phyloP scores from a whole-genome alignment of 805 yeast genomes.

The Pichia eremophila region DNA sequence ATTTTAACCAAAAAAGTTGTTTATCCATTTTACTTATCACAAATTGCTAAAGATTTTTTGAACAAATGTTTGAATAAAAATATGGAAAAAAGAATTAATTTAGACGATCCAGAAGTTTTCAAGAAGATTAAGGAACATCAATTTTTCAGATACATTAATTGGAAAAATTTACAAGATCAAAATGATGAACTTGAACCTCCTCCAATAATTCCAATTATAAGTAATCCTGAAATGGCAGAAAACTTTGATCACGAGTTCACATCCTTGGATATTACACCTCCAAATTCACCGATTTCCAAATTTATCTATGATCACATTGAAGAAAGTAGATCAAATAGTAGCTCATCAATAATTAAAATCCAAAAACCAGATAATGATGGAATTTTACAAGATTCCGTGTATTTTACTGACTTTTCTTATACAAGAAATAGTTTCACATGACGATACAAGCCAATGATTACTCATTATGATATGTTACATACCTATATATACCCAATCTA shows the following conservation, averaged over 20 bases:
- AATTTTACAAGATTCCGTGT: constrained; percentile 23
- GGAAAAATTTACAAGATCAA: constrained; percentile 49
- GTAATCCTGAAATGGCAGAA: constrained; percentile 76
- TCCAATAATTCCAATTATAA: constrained; percentile 75
- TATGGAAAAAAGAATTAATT: constrained; percentile 54
- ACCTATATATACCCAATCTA: neutral
- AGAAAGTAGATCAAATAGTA: constrained; percentile 24
- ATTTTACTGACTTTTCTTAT: constrained; percentile 26
- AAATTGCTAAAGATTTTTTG: constrained; percentile 71
- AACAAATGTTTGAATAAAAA: constrained; percentile 58
- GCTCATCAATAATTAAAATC: constrained; percentile 25
- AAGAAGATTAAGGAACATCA: constrained; percentile 51
- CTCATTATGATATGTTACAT: too few species aligned
- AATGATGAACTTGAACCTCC: constrained; percentile 53
- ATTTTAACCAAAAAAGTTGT: constrained; percentile 57
- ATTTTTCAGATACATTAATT: constrained; percentile 68
- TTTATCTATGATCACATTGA: constrained; percentile 21
- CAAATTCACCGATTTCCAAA: constrained; percentile 24
- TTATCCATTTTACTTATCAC: constrained; percentile 67
- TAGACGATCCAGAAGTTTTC: constrained; percentile 37
- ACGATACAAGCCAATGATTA: neutral
- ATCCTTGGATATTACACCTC: constrained; percentile 43
- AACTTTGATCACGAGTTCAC: constrained; percentile 79
- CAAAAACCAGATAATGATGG: constrained; percentile 21
- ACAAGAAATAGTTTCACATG: constrained; percentile 14